Percentiles rank a stretch among this genome's conserved stretches.
Evolutionary conservation across 2,329 filamentous ascomycete genomes (phyloP).

Genomic region (Aspergillus sp.): DNA sequence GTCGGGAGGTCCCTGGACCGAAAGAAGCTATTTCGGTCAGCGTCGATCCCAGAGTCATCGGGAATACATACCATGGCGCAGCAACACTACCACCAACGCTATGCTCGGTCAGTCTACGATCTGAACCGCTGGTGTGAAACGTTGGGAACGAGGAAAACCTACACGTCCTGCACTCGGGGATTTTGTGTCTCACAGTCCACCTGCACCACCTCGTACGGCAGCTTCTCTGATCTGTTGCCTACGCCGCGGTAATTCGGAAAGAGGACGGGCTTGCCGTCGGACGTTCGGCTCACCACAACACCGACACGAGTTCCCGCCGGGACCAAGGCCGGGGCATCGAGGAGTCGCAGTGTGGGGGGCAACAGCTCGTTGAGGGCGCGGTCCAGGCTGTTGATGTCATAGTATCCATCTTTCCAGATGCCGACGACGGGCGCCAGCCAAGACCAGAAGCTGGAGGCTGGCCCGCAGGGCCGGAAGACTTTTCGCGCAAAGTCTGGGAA

Average conservation of each 20-base stretch:
- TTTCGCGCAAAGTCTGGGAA: constrained; percentile 19
- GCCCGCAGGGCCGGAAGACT: constrained; percentile 9
- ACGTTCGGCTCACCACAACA: constrained; percentile 17
- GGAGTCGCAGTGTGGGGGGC: not conserved
- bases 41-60: not conserved
- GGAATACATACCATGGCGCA: constrained; percentile 19
- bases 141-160: constrained; percentile 4
- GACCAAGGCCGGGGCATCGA: not conserved
- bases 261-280: constrained; percentile 20
- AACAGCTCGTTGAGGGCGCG: not conserved
- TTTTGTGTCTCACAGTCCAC: constrained; percentile 7
- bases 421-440: constrained; percentile 2
- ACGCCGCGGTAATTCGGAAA: constrained; percentile 20
- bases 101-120: not conserved
- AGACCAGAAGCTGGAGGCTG: not conserved
- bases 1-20: constrained; percentile 12
- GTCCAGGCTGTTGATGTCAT: constrained; percentile 11
- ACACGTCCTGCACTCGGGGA: constrained; percentile 16
- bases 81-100: constrained; percentile 19
- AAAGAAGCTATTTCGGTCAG: constrained; percentile 20
- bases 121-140: not conserved
- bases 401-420: constrained; percentile 13
- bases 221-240: not conserved
- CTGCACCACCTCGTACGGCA: not conserved
- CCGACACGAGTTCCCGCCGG: constrained; percentile 9